Evolutionary conservation across 495 filamentous ascomycete genomes (phyloP).

Genomic region (Penicillium roqueforti): DNA sequence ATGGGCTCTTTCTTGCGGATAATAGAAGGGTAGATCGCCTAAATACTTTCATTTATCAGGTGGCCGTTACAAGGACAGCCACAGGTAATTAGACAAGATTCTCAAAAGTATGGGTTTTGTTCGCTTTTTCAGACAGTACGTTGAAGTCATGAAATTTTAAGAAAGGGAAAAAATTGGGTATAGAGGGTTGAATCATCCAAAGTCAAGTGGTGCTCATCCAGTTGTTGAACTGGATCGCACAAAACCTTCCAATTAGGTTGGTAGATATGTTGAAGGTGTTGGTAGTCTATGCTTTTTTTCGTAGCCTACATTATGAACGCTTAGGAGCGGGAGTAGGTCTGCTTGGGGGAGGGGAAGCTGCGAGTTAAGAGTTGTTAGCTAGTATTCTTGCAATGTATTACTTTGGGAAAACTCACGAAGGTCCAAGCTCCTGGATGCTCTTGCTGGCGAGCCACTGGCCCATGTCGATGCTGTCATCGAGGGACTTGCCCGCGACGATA

Average conservation of each 20-base stretch:
- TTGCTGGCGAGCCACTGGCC: constrained; percentile 92
- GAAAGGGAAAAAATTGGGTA: constrained; percentile 31
- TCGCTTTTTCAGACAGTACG: constrained; percentile 35
- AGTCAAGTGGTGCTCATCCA: constrained; percentile 19
- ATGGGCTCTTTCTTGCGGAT: background rate
- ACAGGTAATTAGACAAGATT: background rate
- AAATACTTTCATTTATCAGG: background rate
- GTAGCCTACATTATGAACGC: constrained; percentile 7
- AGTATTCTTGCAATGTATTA: background rate
- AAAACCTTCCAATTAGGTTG: constrained; percentile 18
- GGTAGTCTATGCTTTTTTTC: constrained; percentile 19
- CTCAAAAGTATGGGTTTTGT: background rate
- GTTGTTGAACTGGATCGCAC: constrained; percentile 14
- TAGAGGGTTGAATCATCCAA: constrained; percentile 51
- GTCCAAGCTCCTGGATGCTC: constrained; percentile 89
- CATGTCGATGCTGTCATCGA: constrained; percentile 75
- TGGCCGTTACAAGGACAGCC: background rate
- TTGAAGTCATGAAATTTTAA: constrained; percentile 19
- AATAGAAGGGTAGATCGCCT: background rate
- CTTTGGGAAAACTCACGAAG: constrained; percentile 64
- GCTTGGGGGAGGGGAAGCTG: constrained; percentile 81
- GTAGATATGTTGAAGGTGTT: constrained; percentile 20
- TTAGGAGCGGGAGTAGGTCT: constrained; percentile 58
- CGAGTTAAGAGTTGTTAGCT: constrained; percentile 10
- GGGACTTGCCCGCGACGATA: constrained; percentile 73